These are phyloP conservation scores for Malassezia brasiliensis DNA, from an alignment of 1,284 basidiomycete genomes.

Conservation along the genomic window DNA sequence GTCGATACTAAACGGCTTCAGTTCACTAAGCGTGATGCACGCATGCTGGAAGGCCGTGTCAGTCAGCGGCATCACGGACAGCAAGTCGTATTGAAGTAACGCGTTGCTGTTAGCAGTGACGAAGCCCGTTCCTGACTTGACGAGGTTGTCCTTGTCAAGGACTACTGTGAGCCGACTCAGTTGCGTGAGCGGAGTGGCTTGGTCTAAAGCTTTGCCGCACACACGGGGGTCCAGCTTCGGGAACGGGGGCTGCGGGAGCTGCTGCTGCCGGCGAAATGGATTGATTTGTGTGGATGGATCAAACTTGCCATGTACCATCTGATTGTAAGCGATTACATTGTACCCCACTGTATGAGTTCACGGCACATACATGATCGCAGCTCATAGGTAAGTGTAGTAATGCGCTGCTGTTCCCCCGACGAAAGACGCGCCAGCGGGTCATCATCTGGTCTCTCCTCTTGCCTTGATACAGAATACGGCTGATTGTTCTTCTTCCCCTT, in stretches of 20 bases:
- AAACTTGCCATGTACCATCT: slow-evolving; percentile 27
- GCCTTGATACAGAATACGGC: background rate
- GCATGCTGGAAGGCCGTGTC: slow-evolving; percentile 63
- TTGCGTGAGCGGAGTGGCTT: slow-evolving; percentile 21
- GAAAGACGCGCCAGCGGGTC: background rate
- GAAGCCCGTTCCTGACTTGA: slow-evolving; percentile 34
- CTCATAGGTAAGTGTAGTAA: slow-evolving; percentile 23
- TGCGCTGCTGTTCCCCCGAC: slow-evolving; percentile 11
- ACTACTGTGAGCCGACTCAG: slow-evolving; percentile 43
- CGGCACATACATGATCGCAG: slow-evolving; percentile 17
- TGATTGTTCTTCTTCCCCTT: slow-evolving; percentile 22
- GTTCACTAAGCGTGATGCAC: slow-evolving; percentile 68
- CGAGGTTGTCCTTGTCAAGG: slow-evolving; percentile 37
- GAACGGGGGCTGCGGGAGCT: slow-evolving; percentile 26
- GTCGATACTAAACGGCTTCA: slow-evolving; percentile 67
- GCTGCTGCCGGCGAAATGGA: slow-evolving; percentile 17
- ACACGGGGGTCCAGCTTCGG: slow-evolving; percentile 35
- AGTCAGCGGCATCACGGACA: slow-evolving; percentile 64
- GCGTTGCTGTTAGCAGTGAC: slow-evolving; percentile 29
- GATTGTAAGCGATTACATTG: slow-evolving; percentile 34
- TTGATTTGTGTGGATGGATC: slow-evolving; percentile 26
- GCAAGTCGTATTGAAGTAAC: slow-evolving; percentile 60
- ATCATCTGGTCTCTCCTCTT: background rate
- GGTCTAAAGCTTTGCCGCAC: background rate
- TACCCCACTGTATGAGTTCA: slow-evolving; percentile 24